phyloP scores from a whole-genome alignment of 2,329 filamentous ascomycete species.

The Bipolaris cookei region DNA sequence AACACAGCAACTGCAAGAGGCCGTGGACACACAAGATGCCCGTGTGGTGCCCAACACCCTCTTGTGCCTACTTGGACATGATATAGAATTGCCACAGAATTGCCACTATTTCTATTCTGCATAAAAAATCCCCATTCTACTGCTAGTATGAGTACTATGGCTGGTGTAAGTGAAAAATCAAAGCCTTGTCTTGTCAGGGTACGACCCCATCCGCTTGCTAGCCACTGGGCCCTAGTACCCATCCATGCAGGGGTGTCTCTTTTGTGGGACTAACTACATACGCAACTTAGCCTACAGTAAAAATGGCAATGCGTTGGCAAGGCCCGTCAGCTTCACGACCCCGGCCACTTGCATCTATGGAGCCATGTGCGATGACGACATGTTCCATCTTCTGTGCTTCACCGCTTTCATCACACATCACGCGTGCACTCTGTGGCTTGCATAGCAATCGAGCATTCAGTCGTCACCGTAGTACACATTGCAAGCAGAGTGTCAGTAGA shows the following conservation, averaged over 20 bases:
- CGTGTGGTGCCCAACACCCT: neutral
- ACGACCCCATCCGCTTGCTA: neutral
- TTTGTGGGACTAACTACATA: neutral
- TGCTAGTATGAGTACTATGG: neutral
- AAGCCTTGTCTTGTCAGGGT: neutral
- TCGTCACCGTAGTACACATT: neutral
- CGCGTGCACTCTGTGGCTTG: slow-evolving; percentile 9
- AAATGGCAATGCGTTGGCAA: slow-evolving; percentile 23
- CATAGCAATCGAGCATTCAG: neutral
- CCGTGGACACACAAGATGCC: no score
- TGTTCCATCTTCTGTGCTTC: slow-evolving; percentile 16
- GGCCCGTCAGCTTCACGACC: slow-evolving; percentile 11
- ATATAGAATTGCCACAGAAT: neutral
- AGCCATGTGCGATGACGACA: slow-evolving; percentile 25
- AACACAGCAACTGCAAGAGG: no score
- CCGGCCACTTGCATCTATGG: slow-evolving; percentile 11
- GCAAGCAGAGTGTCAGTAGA: neutral
- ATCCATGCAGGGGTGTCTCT: slow-evolving; percentile 8
- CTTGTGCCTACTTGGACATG: neutral
- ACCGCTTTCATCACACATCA: slow-evolving; percentile 24
- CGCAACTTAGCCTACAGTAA: slow-evolving; percentile 20
- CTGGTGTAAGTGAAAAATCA: neutral
- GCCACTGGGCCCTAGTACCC: slow-evolving; percentile 3
- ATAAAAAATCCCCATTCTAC: neutral
- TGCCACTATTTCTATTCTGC: neutral